Evolutionary conservation across 148 eudicot genomes (phyloP).

Genomic region (Mesembryanthemum crystallinum): DNA sequence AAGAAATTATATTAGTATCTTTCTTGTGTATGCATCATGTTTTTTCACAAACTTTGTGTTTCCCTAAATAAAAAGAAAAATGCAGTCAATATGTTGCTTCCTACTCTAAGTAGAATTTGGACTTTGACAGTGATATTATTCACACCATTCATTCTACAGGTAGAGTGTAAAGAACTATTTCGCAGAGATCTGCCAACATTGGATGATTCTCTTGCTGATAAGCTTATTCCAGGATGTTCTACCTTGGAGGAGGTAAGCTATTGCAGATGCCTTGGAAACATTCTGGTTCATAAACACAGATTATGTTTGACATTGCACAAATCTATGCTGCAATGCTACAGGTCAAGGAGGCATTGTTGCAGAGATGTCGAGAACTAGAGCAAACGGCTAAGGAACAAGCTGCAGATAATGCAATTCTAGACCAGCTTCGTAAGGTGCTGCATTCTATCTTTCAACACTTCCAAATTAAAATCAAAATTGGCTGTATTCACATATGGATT

Average conservation of each 20-base stretch:
- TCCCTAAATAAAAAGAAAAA: not conserved
- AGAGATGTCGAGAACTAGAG: slow-evolving; percentile 67
- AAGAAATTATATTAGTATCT: too few relatives aligned
- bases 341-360: slow-evolving; percentile 66
- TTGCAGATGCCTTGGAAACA: slow-evolving; percentile 15
- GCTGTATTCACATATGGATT: not conserved
- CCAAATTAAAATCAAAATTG: not conserved
- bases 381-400: slow-evolving; percentile 96
- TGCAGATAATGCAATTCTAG: slow-evolving; percentile 89
- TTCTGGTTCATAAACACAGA: not conserved
- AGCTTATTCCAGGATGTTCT: slow-evolving; percentile 73
- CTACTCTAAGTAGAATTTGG: not conserved
- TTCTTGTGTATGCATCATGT: too few relatives aligned
- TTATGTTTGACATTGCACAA: not conserved
- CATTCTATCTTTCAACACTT: not conserved
- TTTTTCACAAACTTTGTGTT: not conserved
- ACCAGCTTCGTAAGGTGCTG: slow-evolving; percentile 77
- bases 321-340: slow-evolving; percentile 27
- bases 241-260: slow-evolving; percentile 65
- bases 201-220: slow-evolving; percentile 77
- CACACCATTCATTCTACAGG: slow-evolving; percentile 37
- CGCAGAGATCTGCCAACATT: slow-evolving; percentile 83
- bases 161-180: slow-evolving; percentile 89
- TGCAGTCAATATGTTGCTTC: not conserved
- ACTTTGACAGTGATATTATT: not conserved